Evolutionary conservation across 441 rosid species (phyloP).

Genomic region (Flueggea neowawraea): DNA sequence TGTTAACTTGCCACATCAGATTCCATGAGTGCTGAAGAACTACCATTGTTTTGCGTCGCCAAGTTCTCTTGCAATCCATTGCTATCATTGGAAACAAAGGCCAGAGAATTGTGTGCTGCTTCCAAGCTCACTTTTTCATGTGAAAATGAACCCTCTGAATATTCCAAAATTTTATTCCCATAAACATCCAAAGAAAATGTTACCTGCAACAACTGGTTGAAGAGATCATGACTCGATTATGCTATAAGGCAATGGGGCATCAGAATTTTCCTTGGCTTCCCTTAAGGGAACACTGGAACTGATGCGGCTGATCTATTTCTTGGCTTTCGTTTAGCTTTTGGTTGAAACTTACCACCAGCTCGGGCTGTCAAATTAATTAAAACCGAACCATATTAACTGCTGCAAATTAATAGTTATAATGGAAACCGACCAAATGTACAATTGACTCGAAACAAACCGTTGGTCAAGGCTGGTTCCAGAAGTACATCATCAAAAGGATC

Average conservation of each 20-base stretch:
- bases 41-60: constrained; percentile 14
- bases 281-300: constrained; percentile 3
- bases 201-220: too few relatives aligned
- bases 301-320: constrained; percentile 21
- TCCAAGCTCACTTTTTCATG: too few relatives aligned
- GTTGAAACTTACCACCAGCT: constrained; percentile 59
- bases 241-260: too few relatives aligned
- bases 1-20: constrained; percentile 11
- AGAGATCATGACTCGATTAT: too few relatives aligned
- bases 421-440: too few relatives aligned
- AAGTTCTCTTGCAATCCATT: constrained; percentile 7
- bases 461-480: constrained; percentile 17
- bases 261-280: not conserved
- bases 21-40: constrained; percentile 6
- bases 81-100: constrained; percentile 12
- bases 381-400: not conserved
- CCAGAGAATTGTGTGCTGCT: not conserved
- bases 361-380: constrained; percentile 23
- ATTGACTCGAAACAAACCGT: constrained; percentile 19
- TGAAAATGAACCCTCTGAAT: too few relatives aligned
- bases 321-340: constrained; percentile 44
- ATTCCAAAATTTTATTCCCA: too few relatives aligned
- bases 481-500: constrained; percentile 35
- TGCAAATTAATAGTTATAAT: too few relatives aligned
- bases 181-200: too few relatives aligned